phyloP scores from a whole-genome alignment of 2,329 filamentous ascomycete species.

The Fusarium sarcochroum region DNA sequence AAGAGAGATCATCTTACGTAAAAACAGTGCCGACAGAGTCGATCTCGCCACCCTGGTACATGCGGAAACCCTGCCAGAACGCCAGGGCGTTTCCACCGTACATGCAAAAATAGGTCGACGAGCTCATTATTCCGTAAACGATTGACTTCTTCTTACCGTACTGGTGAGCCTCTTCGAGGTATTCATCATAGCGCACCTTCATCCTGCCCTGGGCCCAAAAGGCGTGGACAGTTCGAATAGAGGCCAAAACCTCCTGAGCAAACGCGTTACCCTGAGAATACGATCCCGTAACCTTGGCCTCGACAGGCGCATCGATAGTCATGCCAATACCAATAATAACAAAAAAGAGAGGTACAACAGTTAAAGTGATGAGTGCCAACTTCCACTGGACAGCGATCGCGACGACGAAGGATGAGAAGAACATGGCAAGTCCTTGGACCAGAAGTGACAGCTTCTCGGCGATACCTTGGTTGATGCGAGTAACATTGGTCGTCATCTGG shows the following conservation, averaged over 20 bases:
- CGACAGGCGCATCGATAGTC: slow-evolving; percentile 47
- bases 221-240: slow-evolving; percentile 57
- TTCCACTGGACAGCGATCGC: slow-evolving; percentile 59
- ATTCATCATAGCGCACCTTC: slow-evolving; percentile 53
- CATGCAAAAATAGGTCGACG: slow-evolving; percentile 55
- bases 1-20: slow-evolving; percentile 46
- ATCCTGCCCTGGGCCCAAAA: slow-evolving; percentile 59
- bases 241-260: slow-evolving; percentile 54
- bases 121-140: slow-evolving; percentile 55
- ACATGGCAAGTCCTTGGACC: slow-evolving; percentile 55
- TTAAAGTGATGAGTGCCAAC: slow-evolving; percentile 56
- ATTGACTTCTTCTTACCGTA: slow-evolving; percentile 56
- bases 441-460: slow-evolving; percentile 56
- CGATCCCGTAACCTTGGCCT: slow-evolving; percentile 51
- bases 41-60: slow-evolving; percentile 55
- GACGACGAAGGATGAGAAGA: slow-evolving; percentile 55
- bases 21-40: slow-evolving; percentile 55
- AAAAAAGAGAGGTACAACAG: slow-evolving; percentile 49
- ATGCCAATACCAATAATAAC: slow-evolving; percentile 48
- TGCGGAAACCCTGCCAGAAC: slow-evolving; percentile 60
- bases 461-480: slow-evolving; percentile 57
- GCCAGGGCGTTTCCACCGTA: slow-evolving; percentile 58
- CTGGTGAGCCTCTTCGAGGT: slow-evolving; percentile 52
- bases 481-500: slow-evolving; percentile 54
- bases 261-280: slow-evolving; percentile 51